Conservation (phyloP, 1,139 yeast genomes). For the Debaryomycetaceae sp. region DNA sequence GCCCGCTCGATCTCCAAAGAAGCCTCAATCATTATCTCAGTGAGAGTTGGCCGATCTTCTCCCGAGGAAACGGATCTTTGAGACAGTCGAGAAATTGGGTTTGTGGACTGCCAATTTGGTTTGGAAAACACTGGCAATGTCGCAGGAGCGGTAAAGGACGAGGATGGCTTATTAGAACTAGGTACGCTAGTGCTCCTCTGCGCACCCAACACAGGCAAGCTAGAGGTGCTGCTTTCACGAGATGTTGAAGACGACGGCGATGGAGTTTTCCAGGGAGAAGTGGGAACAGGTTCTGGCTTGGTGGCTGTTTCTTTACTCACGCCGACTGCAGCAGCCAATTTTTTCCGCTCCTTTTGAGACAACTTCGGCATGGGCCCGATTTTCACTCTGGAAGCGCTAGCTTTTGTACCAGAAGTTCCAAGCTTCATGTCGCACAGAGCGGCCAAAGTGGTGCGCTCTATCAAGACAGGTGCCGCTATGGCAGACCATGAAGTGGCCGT, state of each 20-base stretch:
- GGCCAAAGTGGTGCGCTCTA: conserved; percentile 4
- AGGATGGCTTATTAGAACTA: too few relatives aligned
- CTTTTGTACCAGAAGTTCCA: not conserved
- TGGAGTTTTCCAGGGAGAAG: too few relatives aligned
- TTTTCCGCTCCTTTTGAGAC: conserved; percentile 43
- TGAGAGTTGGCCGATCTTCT: conserved; percentile 15
- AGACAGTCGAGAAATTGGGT: not conserved
- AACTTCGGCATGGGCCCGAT: conserved; percentile 26
- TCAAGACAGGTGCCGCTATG: conserved; percentile 15
- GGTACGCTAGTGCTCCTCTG: too few relatives aligned
- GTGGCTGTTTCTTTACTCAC: too few relatives aligned
- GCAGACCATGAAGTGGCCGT: conserved; percentile 9
- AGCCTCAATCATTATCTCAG: conserved; percentile 37
- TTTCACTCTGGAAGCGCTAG: conserved; percentile 12
- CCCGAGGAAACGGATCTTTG: not conserved
- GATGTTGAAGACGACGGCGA: too few relatives aligned
- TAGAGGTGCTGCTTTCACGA: too few relatives aligned
- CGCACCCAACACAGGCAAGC: too few relatives aligned
- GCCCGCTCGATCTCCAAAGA: conserved; percentile 32
- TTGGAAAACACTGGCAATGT: not conserved
- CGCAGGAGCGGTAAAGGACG: not conserved
- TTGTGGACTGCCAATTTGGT: not conserved
- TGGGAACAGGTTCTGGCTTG: too few relatives aligned
- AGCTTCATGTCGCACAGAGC: not conserved
- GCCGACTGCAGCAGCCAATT: conserved; percentile 1